phyloP scores from a whole-genome alignment of 106 monocot genomes.

The Posidonia australis region DNA sequence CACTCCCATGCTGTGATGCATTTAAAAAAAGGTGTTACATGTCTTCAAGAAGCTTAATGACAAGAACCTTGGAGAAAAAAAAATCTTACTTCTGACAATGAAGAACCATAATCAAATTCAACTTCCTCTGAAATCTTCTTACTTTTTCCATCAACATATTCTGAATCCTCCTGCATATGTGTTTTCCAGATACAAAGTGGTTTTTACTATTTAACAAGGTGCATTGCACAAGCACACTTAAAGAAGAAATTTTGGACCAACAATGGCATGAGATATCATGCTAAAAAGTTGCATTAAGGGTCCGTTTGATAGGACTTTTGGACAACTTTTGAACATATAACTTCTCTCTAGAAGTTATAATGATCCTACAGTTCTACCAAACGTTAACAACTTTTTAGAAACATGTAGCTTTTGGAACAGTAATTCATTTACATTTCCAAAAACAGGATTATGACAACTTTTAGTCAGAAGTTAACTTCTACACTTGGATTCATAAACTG shows the following conservation, averaged over 20 bases:
- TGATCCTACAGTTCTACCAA: too few species aligned
- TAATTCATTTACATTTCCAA: too few species aligned
- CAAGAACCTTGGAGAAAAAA: background rate
- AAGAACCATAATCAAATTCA: background rate
- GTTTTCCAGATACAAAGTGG: background rate
- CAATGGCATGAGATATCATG: background rate
- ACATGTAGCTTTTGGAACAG: too few species aligned
- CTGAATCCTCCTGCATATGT: slow-evolving; percentile 9
- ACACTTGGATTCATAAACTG: too few species aligned
- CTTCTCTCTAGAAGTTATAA: too few species aligned
- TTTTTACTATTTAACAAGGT: background rate
- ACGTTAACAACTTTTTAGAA: background rate
- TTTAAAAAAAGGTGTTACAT: slow-evolving; percentile 1
- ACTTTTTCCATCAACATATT: slow-evolving; percentile 2
- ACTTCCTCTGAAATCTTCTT: background rate
- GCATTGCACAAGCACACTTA: background rate
- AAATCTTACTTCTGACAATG: slow-evolving; percentile 5
- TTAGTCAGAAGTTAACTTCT: too few species aligned
- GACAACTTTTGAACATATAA: too few species aligned
- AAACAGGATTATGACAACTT: too few species aligned
- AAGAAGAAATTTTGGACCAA: background rate
- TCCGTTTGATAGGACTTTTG: too few species aligned
- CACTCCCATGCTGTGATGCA: slow-evolving; percentile 2
- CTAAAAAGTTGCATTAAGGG: background rate
- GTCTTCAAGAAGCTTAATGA: background rate